Evolutionary conservation across 139 green algal genomes (phyloP).

Genomic region (Coccomyxa sp.): DNA sequence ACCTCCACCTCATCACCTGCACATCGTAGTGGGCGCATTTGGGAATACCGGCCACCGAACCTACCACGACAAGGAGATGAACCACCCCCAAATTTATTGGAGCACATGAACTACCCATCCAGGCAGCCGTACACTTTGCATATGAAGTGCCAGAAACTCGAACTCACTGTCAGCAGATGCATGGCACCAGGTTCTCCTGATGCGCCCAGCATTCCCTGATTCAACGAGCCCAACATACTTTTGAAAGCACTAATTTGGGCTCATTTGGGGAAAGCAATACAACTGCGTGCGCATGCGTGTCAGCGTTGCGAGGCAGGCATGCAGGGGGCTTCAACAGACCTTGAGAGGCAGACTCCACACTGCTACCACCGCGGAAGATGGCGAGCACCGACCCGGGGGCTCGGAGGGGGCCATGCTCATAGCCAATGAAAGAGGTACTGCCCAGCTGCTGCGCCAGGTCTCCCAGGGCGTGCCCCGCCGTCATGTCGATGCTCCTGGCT

Average conservation of each 20-base stretch:
- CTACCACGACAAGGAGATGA: too few relatives aligned
- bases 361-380: conserved; percentile 52
- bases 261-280: too few relatives aligned
- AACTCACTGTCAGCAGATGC: too few relatives aligned
- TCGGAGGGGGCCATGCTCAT: conserved; percentile 33
- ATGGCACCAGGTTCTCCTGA: too few relatives aligned
- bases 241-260: too few relatives aligned
- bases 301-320: background rate
- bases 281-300: too few relatives aligned
- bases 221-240: too few relatives aligned
- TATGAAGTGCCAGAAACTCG: too few relatives aligned
- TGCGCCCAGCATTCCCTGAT: too few relatives aligned
- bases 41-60: background rate
- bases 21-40: background rate
- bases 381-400: conserved; percentile 41
- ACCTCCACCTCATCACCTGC: conserved; percentile 66
- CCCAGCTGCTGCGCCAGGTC: conserved; percentile 36
- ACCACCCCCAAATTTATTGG: too few relatives aligned
- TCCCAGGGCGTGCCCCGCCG: conserved; percentile 30
- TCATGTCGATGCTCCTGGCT: conserved; percentile 57
- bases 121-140: too few relatives aligned
- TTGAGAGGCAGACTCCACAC: conserved; percentile 32
- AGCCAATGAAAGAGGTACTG: conserved; percentile 61
- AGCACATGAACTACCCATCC: too few relatives aligned
- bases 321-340: conserved; percentile 13